A percentile compares a stretch with the other conserved stretches of the same genome.
Conservation (phyloP, 2,329 filamentous ascomycete genomes). For the Bipolaris victoriae region DNA sequence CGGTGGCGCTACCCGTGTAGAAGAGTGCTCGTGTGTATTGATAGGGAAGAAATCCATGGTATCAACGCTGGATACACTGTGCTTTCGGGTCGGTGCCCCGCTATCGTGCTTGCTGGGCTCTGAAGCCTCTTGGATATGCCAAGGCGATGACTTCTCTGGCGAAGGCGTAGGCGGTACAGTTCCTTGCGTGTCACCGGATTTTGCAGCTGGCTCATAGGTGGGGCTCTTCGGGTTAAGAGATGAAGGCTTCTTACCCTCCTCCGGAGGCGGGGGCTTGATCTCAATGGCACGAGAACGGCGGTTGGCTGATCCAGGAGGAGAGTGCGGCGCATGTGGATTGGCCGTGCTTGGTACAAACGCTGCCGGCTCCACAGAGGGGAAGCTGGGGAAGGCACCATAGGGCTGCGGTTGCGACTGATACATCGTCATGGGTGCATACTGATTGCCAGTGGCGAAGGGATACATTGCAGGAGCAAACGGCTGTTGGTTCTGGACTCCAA, state of each 20-base stretch:
- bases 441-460: conserved; percentile 27
- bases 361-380: conserved; percentile 27
- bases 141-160: conserved; percentile 38
- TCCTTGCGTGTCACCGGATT: conserved; percentile 17
- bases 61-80: conserved; percentile 49
- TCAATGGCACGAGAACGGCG: conserved; percentile 50
- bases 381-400: conserved; percentile 27
- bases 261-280: conserved; percentile 48
- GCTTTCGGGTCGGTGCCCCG: conserved; percentile 38
- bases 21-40: conserved; percentile 50
- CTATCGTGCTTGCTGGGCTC: conserved; percentile 22
- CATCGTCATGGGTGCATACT: conserved; percentile 38
- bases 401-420: conserved; percentile 28
- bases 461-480: conserved; percentile 33
- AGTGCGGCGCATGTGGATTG: conserved; percentile 24
- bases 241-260: conserved; percentile 37
- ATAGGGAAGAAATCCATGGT: conserved; percentile 52
- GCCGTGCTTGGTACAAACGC: conserved; percentile 27
- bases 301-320: conserved; percentile 41
- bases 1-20: conserved; percentile 41
- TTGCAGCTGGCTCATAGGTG: conserved; percentile 46
- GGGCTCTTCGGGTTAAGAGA: conserved; percentile 50
- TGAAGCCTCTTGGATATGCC: conserved; percentile 31
- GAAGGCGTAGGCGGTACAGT: conserved; percentile 42
- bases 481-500: conserved; percentile 35